A percentile compares a stretch with the other conserved stretches of the same genome.
Evolutionary conservation across 768 basidiomycete species (phyloP).

Genomic region (Boletus reticulatus): DNA sequence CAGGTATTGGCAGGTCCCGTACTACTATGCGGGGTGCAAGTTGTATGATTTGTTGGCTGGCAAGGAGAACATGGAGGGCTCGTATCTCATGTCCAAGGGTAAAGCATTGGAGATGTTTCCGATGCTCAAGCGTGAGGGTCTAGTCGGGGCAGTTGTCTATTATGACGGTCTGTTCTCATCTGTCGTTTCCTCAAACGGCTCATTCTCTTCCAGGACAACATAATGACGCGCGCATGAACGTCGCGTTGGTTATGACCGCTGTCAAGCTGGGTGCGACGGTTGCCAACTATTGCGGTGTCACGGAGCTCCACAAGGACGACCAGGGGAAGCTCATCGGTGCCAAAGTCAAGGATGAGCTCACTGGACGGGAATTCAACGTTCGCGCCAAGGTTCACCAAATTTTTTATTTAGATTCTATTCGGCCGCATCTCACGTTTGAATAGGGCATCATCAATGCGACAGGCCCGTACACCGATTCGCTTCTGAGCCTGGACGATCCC

Average conservation of each 20-base stretch:
- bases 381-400: constrained; percentile 60
- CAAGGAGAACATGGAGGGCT: constrained; percentile 93
- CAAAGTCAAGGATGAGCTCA: constrained; percentile 75
- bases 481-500: constrained; percentile 79
- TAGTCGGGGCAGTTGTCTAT: constrained; percentile 94
- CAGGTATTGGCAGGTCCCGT: constrained; percentile 96
- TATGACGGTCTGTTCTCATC: constrained; percentile 72
- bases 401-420: not conserved
- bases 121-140: constrained; percentile 89
- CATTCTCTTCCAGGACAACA: constrained; percentile 69
- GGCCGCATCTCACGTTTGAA: not conserved
- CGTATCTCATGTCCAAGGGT: constrained; percentile 93
- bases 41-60: constrained; percentile 95
- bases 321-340: constrained; percentile 69
- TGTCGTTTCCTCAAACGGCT: not conserved
- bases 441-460: constrained; percentile 96
- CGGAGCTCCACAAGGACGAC: constrained; percentile 64
- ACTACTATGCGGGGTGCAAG: constrained; percentile 94
- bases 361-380: constrained; percentile 79
- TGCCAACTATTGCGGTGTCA: constrained; percentile 89
- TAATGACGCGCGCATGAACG: constrained; percentile 98
- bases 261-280: constrained; percentile 87
- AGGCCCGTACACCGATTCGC: constrained; percentile 86
- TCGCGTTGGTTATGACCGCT: constrained; percentile 91
- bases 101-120: constrained; percentile 95